Evolutionary conservation across 2,329 filamentous ascomycete species (phyloP).

Genomic region (Cladosporium sp.): DNA sequence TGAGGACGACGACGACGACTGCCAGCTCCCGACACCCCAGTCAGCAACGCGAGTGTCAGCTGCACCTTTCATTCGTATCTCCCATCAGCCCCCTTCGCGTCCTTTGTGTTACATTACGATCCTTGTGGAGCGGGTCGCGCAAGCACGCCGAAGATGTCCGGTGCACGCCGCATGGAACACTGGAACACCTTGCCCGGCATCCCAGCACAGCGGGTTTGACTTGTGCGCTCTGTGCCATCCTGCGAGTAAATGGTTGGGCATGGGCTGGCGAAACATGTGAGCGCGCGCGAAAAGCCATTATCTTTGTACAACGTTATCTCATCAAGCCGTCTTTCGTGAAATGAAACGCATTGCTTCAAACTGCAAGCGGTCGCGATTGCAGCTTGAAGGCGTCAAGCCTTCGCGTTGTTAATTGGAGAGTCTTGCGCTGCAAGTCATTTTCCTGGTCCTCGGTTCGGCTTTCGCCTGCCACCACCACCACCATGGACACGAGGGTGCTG

Average conservation of each 20-base stretch:
- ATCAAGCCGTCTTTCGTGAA: not conserved
- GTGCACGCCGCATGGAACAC: conserved; percentile 8
- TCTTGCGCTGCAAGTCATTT: conserved; percentile 25
- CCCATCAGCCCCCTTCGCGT: conserved; percentile 1
- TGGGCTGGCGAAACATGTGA: conserved; percentile 1
- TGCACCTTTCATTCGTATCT: conserved; percentile 6
- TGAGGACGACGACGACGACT: conserved; percentile 11
- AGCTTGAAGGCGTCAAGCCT: conserved; percentile 8
- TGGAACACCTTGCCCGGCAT: conserved; percentile 17
- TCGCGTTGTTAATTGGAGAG: not conserved
- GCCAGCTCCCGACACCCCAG: conserved; percentile 4
- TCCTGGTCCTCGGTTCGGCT: conserved; percentile 23
- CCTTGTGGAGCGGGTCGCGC: not conserved
- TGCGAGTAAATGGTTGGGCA: not conserved
- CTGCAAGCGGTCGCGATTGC: conserved; percentile 1
- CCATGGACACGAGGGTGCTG: conserved; percentile 16
- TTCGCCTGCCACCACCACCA: conserved; percentile 27
- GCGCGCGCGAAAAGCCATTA: conserved; percentile 2
- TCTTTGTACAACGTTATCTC: not conserved
- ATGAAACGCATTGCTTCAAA: not conserved
- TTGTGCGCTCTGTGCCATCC: conserved; percentile 5
- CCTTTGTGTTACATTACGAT: conserved; percentile 12
- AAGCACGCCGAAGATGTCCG: conserved; percentile 23
- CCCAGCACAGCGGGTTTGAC: conserved; percentile 10
- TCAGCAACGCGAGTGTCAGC: not conserved